These are phyloP conservation scores for Xylaria sp. DNA, from an alignment of 2,329 filamentous ascomycete species.

Conservation along the genomic window DNA sequence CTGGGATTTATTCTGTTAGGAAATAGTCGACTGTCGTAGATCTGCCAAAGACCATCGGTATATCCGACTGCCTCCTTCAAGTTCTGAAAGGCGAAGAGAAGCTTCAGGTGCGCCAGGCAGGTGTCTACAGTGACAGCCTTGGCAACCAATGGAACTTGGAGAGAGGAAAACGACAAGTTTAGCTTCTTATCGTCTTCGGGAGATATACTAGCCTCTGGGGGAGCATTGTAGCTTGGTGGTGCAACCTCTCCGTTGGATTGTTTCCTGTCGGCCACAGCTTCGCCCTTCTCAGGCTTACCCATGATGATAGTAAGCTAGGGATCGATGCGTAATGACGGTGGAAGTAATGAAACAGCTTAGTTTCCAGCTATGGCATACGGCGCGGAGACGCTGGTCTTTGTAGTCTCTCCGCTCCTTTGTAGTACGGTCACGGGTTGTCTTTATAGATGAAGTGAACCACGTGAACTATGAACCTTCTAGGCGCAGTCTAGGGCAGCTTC, in stretches of 20 bases:
- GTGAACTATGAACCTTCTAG: not conserved
- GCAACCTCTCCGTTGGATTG: slow-evolving; percentile 22
- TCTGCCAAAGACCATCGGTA: slow-evolving; percentile 73
- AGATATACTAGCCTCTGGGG: slow-evolving; percentile 23
- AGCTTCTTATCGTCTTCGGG: slow-evolving; percentile 40
- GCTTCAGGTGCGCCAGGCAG: slow-evolving; percentile 78
- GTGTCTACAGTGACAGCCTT: slow-evolving; percentile 60
- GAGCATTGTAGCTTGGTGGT: slow-evolving; percentile 40
- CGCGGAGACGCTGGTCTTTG: not conserved
- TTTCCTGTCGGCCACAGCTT: not conserved
- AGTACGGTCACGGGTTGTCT: not conserved
- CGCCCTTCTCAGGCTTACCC: slow-evolving; percentile 25
- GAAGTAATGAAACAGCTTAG: not conserved
- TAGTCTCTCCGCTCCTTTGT: not conserved
- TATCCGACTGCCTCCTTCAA: slow-evolving; percentile 75
- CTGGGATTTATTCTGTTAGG: slow-evolving; percentile 37
- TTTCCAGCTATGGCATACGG: not conserved
- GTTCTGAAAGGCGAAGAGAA: slow-evolving; percentile 74
- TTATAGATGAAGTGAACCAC: not conserved
- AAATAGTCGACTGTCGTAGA: slow-evolving; percentile 62
- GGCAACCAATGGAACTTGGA: slow-evolving; percentile 50
- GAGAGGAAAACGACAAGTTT: slow-evolving; percentile 52
- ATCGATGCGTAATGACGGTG: not conserved
- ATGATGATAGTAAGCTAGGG: slow-evolving; percentile 4
- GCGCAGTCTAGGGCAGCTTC: slow-evolving; percentile 9